Percentiles rank a stretch among this genome's conserved stretches.
These are phyloP conservation scores for Phoma herbarum DNA, from an alignment of 2,329 filamentous ascomycete genomes.

Conservation along the genomic window DNA sequence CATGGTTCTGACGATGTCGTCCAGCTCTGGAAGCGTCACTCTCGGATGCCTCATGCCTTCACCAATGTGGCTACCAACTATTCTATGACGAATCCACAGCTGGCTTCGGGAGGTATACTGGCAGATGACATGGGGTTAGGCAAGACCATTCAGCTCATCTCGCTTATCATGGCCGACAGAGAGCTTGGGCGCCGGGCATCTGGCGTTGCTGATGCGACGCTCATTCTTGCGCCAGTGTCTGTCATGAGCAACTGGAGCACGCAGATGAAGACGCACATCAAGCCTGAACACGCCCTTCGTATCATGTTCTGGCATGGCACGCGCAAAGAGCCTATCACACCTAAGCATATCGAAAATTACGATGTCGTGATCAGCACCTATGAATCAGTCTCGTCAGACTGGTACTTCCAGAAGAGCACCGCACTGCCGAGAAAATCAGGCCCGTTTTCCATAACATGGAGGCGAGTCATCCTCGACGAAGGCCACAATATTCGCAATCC, in stretches of 20 bases:
- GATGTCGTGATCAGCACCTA: slow-evolving; percentile 88
- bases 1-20: slow-evolving; percentile 68
- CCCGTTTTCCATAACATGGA: slow-evolving; percentile 74
- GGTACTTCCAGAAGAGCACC: slow-evolving; percentile 58
- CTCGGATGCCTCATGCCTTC: slow-evolving; percentile 56
- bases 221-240: slow-evolving; percentile 82
- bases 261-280: slow-evolving; percentile 78
- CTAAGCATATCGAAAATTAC: slow-evolving; percentile 68
- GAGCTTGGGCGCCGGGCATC: slow-evolving; percentile 32
- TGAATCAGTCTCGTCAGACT: slow-evolving; percentile 75
- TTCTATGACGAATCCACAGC: slow-evolving; percentile 65
- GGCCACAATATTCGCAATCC: slow-evolving; percentile 80
- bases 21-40: slow-evolving; percentile 77
- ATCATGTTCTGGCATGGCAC: slow-evolving; percentile 79
- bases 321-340: slow-evolving; percentile 59
- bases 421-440: slow-evolving; percentile 40
- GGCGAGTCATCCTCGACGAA: slow-evolving; percentile 63
- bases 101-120: slow-evolving; percentile 83
- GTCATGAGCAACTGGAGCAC: slow-evolving; percentile 93
- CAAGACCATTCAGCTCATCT: slow-evolving; percentile 87
- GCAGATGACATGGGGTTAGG: slow-evolving; percentile 94
- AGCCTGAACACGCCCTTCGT: slow-evolving; percentile 67
- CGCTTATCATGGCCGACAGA: slow-evolving; percentile 71
- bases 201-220: slow-evolving; percentile 63
- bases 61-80: slow-evolving; percentile 78